A percentile compares a stretch with the other conserved stretches of the same genome.
These are phyloP conservation scores for Hypoxylon sp. DNA, from an alignment of 2,329 filamentous ascomycete genomes.

Conservation along the genomic window DNA sequence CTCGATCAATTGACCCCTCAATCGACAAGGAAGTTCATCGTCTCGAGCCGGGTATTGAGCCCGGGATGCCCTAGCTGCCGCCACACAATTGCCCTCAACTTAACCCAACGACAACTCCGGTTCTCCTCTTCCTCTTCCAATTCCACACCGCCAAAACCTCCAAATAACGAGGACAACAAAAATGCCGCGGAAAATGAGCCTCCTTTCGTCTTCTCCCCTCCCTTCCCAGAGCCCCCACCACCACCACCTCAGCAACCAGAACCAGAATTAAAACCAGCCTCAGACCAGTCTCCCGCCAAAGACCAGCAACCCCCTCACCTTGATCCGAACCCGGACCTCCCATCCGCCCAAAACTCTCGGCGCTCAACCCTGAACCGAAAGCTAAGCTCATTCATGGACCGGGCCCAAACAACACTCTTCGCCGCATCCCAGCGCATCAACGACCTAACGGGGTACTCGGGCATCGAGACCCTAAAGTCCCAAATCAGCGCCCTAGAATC, in stretches of 20 bases:
- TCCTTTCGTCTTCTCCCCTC: conserved; percentile 7
- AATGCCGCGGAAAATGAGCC: conserved; percentile 10
- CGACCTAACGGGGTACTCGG: conserved; percentile 92
- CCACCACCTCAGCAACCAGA: conserved; percentile 15
- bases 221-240: background rate
- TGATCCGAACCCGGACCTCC: conserved; percentile 56
- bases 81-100: conserved; percentile 40
- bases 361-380: conserved; percentile 61
- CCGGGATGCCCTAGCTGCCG: conserved; percentile 53
- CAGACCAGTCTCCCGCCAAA: conserved; percentile 9
- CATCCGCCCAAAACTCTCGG: conserved; percentile 63
- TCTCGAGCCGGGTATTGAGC: conserved; percentile 33
- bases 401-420: conserved; percentile 86
- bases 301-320: conserved; percentile 16
- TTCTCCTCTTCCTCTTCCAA: conserved; percentile 57
- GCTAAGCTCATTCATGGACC: conserved; percentile 86
- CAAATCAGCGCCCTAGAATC: conserved; percentile 79
- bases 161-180: conserved; percentile 14
- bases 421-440: conserved; percentile 91
- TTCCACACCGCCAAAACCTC: conserved; percentile 40
- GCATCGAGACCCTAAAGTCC: conserved; percentile 87
- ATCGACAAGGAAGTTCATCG: conserved; percentile 48
- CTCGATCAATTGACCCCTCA: conserved; percentile 50
- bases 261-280: conserved; percentile 21
- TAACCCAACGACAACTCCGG: conserved; percentile 46